Conservation (phyloP, 768 basidiomycete genomes). For the Leccinum rimulosum region DNA sequence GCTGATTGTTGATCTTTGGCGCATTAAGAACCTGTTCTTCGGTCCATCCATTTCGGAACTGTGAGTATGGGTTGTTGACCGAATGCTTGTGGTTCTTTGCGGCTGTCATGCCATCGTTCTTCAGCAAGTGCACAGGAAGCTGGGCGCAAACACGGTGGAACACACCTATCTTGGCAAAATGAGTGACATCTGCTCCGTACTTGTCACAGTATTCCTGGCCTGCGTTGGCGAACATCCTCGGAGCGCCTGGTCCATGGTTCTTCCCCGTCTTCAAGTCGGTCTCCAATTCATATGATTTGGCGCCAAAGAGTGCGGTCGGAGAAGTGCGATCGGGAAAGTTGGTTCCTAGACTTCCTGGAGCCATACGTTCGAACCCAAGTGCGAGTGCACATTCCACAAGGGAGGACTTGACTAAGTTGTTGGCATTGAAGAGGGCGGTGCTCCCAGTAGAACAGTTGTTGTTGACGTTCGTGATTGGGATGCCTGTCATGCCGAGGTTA, state of each 20-base stretch:
- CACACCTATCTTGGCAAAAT: constrained; percentile 76
- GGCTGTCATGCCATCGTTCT: constrained; percentile 39
- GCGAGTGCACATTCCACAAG: constrained; percentile 74
- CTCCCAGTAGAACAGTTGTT: constrained; percentile 87
- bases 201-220: constrained; percentile 75
- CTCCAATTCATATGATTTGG: constrained; percentile 50
- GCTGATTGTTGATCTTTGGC: constrained; percentile 65
- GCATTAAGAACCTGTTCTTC: constrained; percentile 67
- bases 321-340: constrained; percentile 54
- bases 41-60: constrained; percentile 78
- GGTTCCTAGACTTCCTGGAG: constrained; percentile 66
- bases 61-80: constrained; percentile 80
- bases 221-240: constrained; percentile 72
- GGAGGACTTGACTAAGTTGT: constrained; percentile 66
- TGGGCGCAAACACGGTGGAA: background rate
- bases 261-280: constrained; percentile 40
- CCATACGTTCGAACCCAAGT: constrained; percentile 86
- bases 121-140: background rate
- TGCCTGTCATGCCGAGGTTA: constrained; percentile 78
- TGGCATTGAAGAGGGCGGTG: constrained; percentile 73
- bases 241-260: constrained; percentile 68
- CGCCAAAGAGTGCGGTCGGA: constrained; percentile 47
- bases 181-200: constrained; percentile 63
- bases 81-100: constrained; percentile 86
- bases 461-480: constrained; percentile 84